Evolutionary conservation across 2,329 filamentous ascomycete species (phyloP).

Genomic region (Aschersonia sp.): DNA sequence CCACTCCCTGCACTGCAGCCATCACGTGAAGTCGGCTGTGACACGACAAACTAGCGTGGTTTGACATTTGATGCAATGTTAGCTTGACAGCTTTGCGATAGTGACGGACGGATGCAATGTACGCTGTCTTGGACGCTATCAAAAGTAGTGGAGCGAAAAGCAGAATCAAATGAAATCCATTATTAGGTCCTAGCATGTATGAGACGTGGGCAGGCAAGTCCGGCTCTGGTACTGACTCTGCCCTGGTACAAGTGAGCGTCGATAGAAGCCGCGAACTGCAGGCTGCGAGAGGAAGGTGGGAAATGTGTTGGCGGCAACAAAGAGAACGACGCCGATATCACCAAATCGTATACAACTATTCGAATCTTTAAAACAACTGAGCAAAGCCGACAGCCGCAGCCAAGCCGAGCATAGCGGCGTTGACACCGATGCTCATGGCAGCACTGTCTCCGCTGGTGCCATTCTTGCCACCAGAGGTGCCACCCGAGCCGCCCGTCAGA

Average conservation of each 20-base stretch:
- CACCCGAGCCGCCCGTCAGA: conserved; percentile 28
- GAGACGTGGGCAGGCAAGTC: conserved; percentile 5
- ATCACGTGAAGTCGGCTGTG: no score
- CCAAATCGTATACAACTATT: conserved; percentile 13
- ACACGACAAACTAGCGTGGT: no score
- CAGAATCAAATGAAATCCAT: conserved; percentile 23
- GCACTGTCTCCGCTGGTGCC: conserved; percentile 23
- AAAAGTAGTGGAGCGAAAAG: no score
- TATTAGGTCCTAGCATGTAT: conserved; percentile 28
- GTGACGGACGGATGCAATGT: no score
- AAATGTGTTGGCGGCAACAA: conserved; percentile 16
- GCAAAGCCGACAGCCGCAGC: conserved; percentile 31
- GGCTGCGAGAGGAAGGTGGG: conserved; percentile 17
- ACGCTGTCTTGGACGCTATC: no score
- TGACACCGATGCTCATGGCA: conserved; percentile 29
- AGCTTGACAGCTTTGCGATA: no score
- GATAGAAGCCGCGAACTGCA: conserved; percentile 19
- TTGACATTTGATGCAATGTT: no score
- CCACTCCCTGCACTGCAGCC: no score
- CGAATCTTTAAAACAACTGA: conserved; percentile 33
- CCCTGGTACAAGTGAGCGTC: conserved; percentile 11
- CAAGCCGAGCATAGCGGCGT: conserved; percentile 31
- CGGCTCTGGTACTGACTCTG: conserved; percentile 11
- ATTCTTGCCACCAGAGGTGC: conserved; percentile 11
- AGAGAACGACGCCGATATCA: conserved; percentile 21